Evolutionary conservation across 768 basidiomycete genomes (phyloP), one percentile per base, ranked within the genome.

Genomic region (Tulasnella sp.): DNA sequence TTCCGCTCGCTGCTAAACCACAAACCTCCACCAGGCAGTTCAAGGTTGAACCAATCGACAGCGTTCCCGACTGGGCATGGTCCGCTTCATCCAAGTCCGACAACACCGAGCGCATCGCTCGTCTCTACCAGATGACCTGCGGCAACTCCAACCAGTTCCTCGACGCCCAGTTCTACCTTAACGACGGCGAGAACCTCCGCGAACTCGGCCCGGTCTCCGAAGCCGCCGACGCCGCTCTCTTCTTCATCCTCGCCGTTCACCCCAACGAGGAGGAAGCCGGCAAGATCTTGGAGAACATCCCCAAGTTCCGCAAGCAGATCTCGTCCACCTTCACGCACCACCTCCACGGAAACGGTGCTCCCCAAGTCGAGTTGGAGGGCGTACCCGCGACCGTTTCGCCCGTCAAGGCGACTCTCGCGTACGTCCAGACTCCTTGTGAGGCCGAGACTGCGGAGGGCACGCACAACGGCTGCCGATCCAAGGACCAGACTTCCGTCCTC

Each of bases 321-420:
- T 62, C 69, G 17, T 77, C 82, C 71, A 78, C 79, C 19, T 79
- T 81, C 62, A 80, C 82, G 63, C 75, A 79, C 0, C 79, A 84
- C 75, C 82, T 89, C 71, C 83, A 87, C 67, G 84, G 19, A 82
- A 82, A 81, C 29, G 82, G 80, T 14, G 74, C 79, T 5, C 75
- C 81, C 36, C 82, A 82, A 59, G 81, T 85, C 71, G 73, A 77
- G 32, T 84, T 89, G 42, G 78, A 83, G 75, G 86, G 87, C 72
- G 91, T 91, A 17, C 92, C 92, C 7, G 91, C 90, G 73, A 79
- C 94, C 1, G 85, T 93, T 71, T 88, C 84, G 75, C 90, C 94
- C 11, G 93, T 94, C 77, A 91, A 92, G 82, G 88, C 88, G 1
- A 85, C 84, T 72, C 80, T 95, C 72, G 90, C 89, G 0, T 95